Evolutionary conservation across 345 rosid genomes (phyloP).

Genomic region (Barbarea vulgaris): DNA sequence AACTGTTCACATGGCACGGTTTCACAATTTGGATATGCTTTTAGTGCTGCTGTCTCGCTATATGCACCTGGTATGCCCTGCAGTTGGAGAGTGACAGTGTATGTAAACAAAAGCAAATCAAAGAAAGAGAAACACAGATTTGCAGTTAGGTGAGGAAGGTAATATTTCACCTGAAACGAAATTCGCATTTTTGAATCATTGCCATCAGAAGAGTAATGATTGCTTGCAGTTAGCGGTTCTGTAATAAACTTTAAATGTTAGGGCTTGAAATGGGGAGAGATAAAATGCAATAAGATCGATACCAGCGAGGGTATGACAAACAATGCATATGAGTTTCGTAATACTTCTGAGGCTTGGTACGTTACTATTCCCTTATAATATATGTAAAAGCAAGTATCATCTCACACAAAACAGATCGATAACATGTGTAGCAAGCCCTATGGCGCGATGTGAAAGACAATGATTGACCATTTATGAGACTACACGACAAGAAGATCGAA

Average conservation of each 20-base stretch:
- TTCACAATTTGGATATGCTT: slow-evolving; percentile 87
- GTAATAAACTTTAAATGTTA: slow-evolving; percentile 38
- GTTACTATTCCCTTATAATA: not conserved
- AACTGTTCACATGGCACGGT: slow-evolving; percentile 88
- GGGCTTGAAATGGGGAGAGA: slow-evolving; percentile 1
- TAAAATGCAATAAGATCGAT: slow-evolving; percentile 2
- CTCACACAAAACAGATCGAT: slow-evolving; percentile 16
- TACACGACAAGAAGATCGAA: not conserved
- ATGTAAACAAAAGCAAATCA: slow-evolving; percentile 29
- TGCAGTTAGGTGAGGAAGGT: slow-evolving; percentile 20
- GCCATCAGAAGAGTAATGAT: slow-evolving; percentile 45
- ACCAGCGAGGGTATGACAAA: slow-evolving; percentile 3
- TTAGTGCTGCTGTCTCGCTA: slow-evolving; percentile 87
- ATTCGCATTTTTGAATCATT: slow-evolving; percentile 67
- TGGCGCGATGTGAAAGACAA: not conserved
- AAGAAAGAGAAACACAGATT: not conserved
- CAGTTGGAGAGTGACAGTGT: slow-evolving; percentile 30
- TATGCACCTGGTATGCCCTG: slow-evolving; percentile 94
- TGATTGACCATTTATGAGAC: slow-evolving; percentile 14
- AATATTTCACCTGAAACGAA: slow-evolving; percentile 75
- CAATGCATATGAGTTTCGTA: slow-evolving; percentile 24
- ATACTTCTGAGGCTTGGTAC: slow-evolving; percentile 8
- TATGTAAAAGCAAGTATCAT: not conserved
- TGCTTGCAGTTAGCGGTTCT: slow-evolving; percentile 74
- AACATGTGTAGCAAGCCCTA: slow-evolving; percentile 17